Conservation (phyloP, 2,329 filamentous ascomycete genomes). For the Epichloe sylvatica region DNA sequence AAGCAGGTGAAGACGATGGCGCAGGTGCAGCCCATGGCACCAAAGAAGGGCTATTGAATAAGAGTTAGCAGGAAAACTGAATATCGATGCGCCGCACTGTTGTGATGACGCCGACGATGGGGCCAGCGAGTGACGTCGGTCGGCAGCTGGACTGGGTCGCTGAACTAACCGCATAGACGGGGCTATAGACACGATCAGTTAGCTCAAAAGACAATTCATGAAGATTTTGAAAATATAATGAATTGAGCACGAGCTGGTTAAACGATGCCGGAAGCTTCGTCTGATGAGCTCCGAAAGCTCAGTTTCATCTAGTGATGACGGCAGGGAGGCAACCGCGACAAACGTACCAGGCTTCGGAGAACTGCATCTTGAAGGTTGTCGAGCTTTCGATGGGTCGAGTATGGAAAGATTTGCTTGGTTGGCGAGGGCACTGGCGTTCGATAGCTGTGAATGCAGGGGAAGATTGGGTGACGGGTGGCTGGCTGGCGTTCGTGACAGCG, state of each 20-base stretch:
- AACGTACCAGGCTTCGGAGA: conserved; percentile 68
- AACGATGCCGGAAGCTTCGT: conserved; percentile 17
- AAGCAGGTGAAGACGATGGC: conserved; percentile 96
- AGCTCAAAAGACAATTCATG: conserved; percentile 21
- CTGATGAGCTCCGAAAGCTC: conserved; percentile 12
- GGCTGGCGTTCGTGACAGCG: conserved; percentile 8
- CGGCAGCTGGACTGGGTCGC: conserved; percentile 14
- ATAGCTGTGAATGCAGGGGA: conserved; percentile 8
- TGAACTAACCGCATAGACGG: conserved; percentile 93
- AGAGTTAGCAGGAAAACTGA: conserved; percentile 19
- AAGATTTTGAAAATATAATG: conserved; percentile 1
- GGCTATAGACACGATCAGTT: conserved; percentile 44
- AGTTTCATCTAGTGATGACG: conserved; percentile 16
- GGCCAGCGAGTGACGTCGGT: conserved; percentile 17
- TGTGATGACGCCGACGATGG: conserved; percentile 8
- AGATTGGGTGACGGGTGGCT: conserved; percentile 14
- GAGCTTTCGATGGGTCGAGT: conserved; percentile 10
- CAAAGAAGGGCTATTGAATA: conserved; percentile 67
- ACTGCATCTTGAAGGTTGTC: conserved; percentile 44
- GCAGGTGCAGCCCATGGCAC: conserved; percentile 93
- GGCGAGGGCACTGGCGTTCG: not conserved
- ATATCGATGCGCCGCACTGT: conserved; percentile 9
- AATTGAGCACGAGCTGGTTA: conserved; percentile 3
- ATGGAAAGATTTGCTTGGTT: conserved; percentile 6
- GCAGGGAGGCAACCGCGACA: conserved; percentile 18